Evolutionary conservation across 208 protist species (phyloP).

Genomic region (Trypanosoma mega): DNA sequence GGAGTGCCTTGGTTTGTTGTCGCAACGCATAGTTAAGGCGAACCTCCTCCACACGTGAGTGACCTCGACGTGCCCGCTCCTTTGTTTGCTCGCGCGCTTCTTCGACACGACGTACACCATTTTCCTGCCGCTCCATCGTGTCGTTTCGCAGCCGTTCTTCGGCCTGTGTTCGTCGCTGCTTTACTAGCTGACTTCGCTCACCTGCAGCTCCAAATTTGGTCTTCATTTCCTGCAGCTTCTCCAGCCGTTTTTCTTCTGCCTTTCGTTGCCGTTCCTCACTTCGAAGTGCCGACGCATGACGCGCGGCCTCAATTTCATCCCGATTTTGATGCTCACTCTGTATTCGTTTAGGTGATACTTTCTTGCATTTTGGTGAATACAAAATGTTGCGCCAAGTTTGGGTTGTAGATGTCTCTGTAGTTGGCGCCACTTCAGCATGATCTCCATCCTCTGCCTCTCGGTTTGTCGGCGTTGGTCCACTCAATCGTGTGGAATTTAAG

Average conservation of each 20-base stretch:
- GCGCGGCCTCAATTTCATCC: constrained; percentile 62
- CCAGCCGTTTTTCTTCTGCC: constrained; percentile 77
- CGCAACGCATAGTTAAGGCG: constrained; percentile 69
- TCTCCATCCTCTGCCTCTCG: constrained; percentile 19
- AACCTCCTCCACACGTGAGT: constrained; percentile 78
- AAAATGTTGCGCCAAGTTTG: constrained; percentile 6
- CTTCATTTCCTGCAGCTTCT: constrained; percentile 68
- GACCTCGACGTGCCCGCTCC: constrained; percentile 52
- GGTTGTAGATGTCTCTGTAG: constrained; percentile 3
- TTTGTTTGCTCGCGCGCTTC: constrained; percentile 68
- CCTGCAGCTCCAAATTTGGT: constrained; percentile 58
- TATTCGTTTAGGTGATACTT: constrained; percentile 47
- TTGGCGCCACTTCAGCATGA: constrained; percentile 5
- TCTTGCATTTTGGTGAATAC: constrained; percentile 33
- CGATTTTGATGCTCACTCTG: constrained; percentile 20
- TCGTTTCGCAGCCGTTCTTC: constrained; percentile 53
- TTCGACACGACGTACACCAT: constrained; percentile 59
- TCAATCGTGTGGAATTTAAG: constrained; percentile 14
- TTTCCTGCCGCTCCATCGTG: constrained; percentile 61
- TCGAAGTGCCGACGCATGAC: constrained; percentile 67
- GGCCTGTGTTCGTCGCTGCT: constrained; percentile 65
- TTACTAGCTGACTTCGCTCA: constrained; percentile 45
- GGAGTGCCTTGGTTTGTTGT: constrained; percentile 66
- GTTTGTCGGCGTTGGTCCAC: constrained; percentile 27
- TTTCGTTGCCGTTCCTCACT: constrained; percentile 81